These are phyloP conservation scores for Oxyria digyna DNA, from an alignment of 148 eudicot genomes.

Conservation along the genomic window DNA sequence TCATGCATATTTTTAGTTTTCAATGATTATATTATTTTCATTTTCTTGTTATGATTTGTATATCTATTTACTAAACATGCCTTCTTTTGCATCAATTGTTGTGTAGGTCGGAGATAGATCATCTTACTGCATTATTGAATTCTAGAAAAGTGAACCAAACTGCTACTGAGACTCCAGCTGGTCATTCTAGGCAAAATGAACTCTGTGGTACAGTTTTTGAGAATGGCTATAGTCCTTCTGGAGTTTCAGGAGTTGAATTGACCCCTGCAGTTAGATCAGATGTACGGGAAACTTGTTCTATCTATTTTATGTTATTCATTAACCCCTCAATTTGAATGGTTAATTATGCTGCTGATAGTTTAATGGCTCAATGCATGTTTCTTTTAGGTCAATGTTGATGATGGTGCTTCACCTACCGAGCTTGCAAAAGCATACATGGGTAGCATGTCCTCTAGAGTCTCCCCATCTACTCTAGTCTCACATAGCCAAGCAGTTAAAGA, in stretches of 20 bases:
- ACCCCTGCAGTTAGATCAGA: constrained; percentile 32
- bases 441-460: constrained; percentile 40
- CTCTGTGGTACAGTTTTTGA: constrained; percentile 16
- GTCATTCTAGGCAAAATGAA: constrained; percentile 15
- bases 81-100: constrained; percentile 1
- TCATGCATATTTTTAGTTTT: not conserved
- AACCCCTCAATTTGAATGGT: not conserved
- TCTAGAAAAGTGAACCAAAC: constrained; percentile 38
- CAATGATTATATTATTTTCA: not conserved
- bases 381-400: constrained; percentile 47
- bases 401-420: constrained; percentile 72
- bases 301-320: not conserved
- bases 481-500: constrained; percentile 34
- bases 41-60: not conserved
- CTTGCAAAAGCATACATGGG: constrained; percentile 98
- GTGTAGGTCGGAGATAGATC: constrained; percentile 65
- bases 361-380: not conserved
- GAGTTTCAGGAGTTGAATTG: constrained; percentile 16
- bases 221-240: constrained; percentile 16
- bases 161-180: constrained; percentile 16
- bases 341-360: not conserved
- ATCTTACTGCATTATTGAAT: constrained; percentile 40
- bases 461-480: constrained; percentile 41
- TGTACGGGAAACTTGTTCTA: constrained; percentile 21
- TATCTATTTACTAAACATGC: not conserved